Evolutionary conservation across 192 early-diverging fungal genomes (phyloP).

Genomic region (Linderina pennispora): DNA sequence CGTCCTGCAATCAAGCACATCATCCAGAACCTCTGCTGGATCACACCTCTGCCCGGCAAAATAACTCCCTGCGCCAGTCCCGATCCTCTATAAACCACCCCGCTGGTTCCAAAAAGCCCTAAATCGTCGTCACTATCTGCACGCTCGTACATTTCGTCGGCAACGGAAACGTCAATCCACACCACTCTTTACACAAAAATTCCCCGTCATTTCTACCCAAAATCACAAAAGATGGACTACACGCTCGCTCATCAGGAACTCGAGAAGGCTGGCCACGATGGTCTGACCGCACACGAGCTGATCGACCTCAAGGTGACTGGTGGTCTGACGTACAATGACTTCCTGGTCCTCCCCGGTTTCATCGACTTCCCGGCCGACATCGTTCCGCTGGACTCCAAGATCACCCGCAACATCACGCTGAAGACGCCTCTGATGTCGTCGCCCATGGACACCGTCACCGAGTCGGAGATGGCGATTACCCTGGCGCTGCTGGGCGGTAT

Average conservation of each 20-base stretch:
- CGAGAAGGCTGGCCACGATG: constrained; percentile 58
- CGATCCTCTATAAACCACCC: too few relatives aligned
- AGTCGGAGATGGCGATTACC: constrained; percentile 96
- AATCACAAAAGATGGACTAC: constrained; percentile 20
- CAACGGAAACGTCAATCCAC: too few relatives aligned
- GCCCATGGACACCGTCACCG: constrained; percentile 99
- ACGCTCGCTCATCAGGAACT: constrained; percentile 38
- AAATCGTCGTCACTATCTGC: too few relatives aligned
- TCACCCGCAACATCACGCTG: constrained; percentile 87
- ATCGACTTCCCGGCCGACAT: constrained; percentile 87
- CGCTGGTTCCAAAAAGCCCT: too few relatives aligned
- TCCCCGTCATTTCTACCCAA: background rate
- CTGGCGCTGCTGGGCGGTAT: constrained; percentile 95
- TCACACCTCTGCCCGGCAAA: too few relatives aligned
- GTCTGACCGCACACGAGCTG: constrained; percentile 76
- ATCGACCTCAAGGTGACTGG: constrained; percentile 74
- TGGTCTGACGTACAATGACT: constrained; percentile 98
- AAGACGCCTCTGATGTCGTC: constrained; percentile 92
- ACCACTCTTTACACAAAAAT: too few relatives aligned
- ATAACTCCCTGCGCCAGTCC: too few relatives aligned
- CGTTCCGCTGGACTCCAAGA: constrained; percentile 73
- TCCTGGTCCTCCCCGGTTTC: constrained; percentile 92
- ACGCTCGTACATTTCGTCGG: too few relatives aligned
- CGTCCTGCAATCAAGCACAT: background rate
- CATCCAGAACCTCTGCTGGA: background rate